These are phyloP conservation scores for Nicotiana sylvestris DNA, from an alignment of 257 asterid species.

Conservation along the genomic window DNA sequence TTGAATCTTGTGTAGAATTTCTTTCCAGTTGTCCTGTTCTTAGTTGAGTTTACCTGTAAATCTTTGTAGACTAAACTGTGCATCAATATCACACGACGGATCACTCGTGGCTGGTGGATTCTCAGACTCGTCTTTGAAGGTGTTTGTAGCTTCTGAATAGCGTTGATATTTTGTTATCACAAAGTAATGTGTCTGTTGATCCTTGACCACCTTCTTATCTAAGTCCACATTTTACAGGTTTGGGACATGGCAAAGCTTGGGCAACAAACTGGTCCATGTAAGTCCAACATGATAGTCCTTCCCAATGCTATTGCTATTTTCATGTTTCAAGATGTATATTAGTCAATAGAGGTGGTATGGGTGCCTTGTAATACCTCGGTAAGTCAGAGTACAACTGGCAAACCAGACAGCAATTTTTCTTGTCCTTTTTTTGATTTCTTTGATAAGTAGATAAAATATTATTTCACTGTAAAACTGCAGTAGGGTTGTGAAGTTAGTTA, in stretches of 20 bases:
- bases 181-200: slow-evolving; percentile 6
- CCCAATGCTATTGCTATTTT: neutral
- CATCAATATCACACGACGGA: slow-evolving; percentile 94
- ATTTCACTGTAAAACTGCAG: neutral
- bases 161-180: slow-evolving; percentile 1
- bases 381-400: neutral
- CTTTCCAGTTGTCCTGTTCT: neutral
- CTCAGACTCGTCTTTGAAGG: slow-evolving; percentile 97
- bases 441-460: neutral
- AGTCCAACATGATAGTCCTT: slow-evolving; percentile 23
- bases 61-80: slow-evolving; percentile 68
- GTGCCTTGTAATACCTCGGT: neutral
- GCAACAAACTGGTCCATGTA: slow-evolving; percentile 62
- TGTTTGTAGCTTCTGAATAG: slow-evolving; percentile 23
- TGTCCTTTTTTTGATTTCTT: neutral
- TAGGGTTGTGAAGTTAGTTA: neutral
- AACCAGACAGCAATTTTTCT: neutral
- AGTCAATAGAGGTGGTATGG: neutral
- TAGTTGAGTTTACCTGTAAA: slow-evolving; percentile 14
- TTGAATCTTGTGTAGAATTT: slow-evolving; percentile 3
- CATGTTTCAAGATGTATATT: neutral
- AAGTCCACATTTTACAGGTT: slow-evolving; percentile 45
- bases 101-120: slow-evolving; percentile 96
- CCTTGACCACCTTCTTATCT: slow-evolving; percentile 22
- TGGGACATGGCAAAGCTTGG: slow-evolving; percentile 99